Conservation (phyloP, 495 filamentous ascomycete species). For the Penicillium maclennaniae region DNA sequence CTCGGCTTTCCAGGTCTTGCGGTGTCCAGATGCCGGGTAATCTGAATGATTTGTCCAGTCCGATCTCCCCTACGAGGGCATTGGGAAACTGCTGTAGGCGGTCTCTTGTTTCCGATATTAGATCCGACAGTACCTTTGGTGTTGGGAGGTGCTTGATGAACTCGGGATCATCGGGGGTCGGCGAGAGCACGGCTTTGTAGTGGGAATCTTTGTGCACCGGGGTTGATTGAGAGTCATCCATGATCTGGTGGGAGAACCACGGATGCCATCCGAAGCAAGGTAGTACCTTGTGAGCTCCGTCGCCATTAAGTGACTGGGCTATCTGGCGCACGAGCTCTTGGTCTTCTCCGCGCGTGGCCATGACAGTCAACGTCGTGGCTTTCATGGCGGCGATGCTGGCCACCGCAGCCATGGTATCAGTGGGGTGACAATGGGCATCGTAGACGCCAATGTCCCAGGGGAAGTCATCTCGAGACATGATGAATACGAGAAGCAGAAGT, state of each 20-base stretch:
- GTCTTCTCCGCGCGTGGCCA: slow-evolving; percentile 85
- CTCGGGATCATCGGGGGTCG: slow-evolving; percentile 44
- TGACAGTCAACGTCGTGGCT: slow-evolving; percentile 71
- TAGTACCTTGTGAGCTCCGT: slow-evolving; percentile 43
- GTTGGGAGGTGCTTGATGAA: slow-evolving; percentile 68
- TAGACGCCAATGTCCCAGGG: slow-evolving; percentile 84
- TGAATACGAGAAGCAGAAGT: not conserved
- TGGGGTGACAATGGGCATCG: slow-evolving; percentile 98
- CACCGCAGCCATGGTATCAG: slow-evolving; percentile 80
- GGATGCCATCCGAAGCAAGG: slow-evolving; percentile 98
- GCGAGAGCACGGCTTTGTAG: slow-evolving; percentile 66
- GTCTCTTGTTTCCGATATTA: slow-evolving; percentile 59
- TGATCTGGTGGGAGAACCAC: slow-evolving; percentile 92
- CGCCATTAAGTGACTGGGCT: slow-evolving; percentile 46
- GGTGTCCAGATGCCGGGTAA: slow-evolving; percentile 63
- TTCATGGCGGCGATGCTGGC: slow-evolving; percentile 69
- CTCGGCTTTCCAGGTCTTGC: slow-evolving; percentile 48
- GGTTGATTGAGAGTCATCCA: slow-evolving; percentile 50
- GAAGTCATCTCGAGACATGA: slow-evolving; percentile 41
- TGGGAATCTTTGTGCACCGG: slow-evolving; percentile 53
- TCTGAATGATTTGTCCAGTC: slow-evolving; percentile 80
- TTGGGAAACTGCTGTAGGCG: slow-evolving; percentile 60
- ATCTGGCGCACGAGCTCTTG: slow-evolving; percentile 76
- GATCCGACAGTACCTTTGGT: slow-evolving; percentile 63
- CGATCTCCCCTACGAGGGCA: slow-evolving; percentile 84